Percentiles rank a stretch among this genome's conserved stretches.
These are phyloP conservation scores for Aurantiochytrium sp. DNA, from an alignment of 108 stramenopile species.

Conservation along the genomic window DNA sequence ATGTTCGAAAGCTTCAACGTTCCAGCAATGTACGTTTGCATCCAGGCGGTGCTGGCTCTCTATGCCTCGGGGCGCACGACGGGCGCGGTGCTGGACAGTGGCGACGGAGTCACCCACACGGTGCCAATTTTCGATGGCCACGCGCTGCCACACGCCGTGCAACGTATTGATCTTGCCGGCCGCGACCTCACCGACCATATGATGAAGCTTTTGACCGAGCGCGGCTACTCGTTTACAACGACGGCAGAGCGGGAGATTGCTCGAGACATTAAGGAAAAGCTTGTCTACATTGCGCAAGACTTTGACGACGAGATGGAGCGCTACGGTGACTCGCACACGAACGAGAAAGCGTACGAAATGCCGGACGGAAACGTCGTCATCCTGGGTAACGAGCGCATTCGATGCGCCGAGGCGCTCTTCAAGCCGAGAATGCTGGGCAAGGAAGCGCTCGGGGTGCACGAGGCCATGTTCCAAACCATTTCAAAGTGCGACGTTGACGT, in stretches of 20 bases:
- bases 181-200: slow-evolving; percentile 87
- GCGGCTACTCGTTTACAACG: slow-evolving; percentile 41
- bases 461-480: slow-evolving; percentile 96
- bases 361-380: slow-evolving; percentile 57
- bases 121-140: slow-evolving; percentile 94
- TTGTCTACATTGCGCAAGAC: slow-evolving; percentile 60
- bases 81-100: slow-evolving; percentile 83
- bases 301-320: slow-evolving; percentile 58
- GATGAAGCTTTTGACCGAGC: slow-evolving; percentile 62
- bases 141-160: slow-evolving; percentile 87
- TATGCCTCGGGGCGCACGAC: slow-evolving; percentile 83
- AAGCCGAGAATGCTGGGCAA: slow-evolving; percentile 85
- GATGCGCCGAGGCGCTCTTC: slow-evolving; percentile 62
- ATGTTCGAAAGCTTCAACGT: slow-evolving; percentile 99
- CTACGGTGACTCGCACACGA: slow-evolving; percentile 49
- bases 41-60: slow-evolving; percentile 96
- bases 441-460: slow-evolving; percentile 92
- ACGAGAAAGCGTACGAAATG: slow-evolving; percentile 58
- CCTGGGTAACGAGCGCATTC: slow-evolving; percentile 58
- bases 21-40: slow-evolving; percentile 99
- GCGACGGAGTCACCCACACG: slow-evolving; percentile 87
- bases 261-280: slow-evolving; percentile 64
- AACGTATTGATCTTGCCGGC: slow-evolving; percentile 83
- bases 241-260: slow-evolving; percentile 61
- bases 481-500: slow-evolving; percentile 99